Base-by-base conservation (phyloP, 2,329 filamentous ascomycete genomes). In the Arthrobotrys pseudoclavata region DNA sequence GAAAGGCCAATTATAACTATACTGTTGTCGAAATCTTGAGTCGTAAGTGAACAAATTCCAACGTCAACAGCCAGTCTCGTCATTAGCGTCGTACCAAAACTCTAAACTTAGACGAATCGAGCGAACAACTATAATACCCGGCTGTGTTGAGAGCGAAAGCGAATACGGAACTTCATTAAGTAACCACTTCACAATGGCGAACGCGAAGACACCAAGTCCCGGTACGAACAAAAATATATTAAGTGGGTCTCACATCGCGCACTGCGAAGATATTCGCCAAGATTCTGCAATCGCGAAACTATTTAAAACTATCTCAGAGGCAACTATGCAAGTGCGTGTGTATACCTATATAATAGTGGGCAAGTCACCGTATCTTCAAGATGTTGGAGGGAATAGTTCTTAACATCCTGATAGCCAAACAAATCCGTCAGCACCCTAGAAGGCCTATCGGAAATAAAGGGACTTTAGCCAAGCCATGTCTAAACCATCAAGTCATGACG, bases 131-230 rank as follows among this genome's bases (percentile, higher is more conserved):
- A 13, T 3, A 40, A 40, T 13, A 40, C 10, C 37, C 37, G 37
- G 37, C 37, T 40, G 37, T 40, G 37, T 40, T 40, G 37, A n/a
- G 37, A 13, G 6, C 34, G 10, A 29, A 37, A 37, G 34, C 34
- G 34, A 37, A 37, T 37, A 29, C 29, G 29, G 31, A 10, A 1
- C 31, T 9, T 34, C 31, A n/a, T 50, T 50, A 50, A 24, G 20
- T 50, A 50, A 50, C 26, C 47, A 50, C 9, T 24, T 20, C 47
- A 50, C 47, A 50, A 50, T 50, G 47, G 20, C 12, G 47, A 24
- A 50, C 12, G 3, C 7, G 9, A 15, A 7, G 12, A 50, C 20
- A 48, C n/a, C n/a, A n/a, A n/a, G n/a, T n/a, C n/a, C n/a, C n/a
- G n/a, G 4, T 13, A n/a, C n/a, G 37, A 40, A 40, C 12, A 12